Evolutionary conservation across 768 basidiomycete species (phyloP), one percentile per base, ranked within the genome.

Genomic region (Auricularia heimuer): DNA sequence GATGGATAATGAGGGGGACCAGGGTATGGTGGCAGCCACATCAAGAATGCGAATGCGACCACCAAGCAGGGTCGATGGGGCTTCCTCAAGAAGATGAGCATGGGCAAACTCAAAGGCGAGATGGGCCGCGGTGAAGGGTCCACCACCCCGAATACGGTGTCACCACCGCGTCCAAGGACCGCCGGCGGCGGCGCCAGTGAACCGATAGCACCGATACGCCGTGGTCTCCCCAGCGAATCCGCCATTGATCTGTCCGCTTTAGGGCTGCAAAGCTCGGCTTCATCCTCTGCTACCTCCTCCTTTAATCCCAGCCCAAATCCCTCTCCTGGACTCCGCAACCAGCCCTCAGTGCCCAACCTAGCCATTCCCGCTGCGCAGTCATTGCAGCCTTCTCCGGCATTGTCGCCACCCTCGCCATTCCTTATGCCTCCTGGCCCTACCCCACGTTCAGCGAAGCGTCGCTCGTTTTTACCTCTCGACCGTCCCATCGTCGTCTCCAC

Each of bases 61-160:
- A 68, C 87, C 69, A 88, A 90, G 74, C 77, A 78, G 45, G 86
- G 87, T 63, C 87, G 91, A 64, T 96, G 95, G 94, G 94, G 94
- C 3, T 96, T 98, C 78, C 78, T 98, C 66, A 93, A 94, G 78
- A 98, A 98, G 78, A 97, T 98, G 94, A 96, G 94, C 4, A 96
- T 95, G 92, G 89, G 93, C 14, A 92, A 90, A 75, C 88, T 96
- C 78, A 85, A 85, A 70, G 68, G 77, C n/a, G 90, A 92, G 60
- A 75, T 81, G 16, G 81, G 85, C 1, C 54, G 44, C 44, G 10
- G 11, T 10, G 44, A 45, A 18, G 18, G 11, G 54, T 56, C 29
- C 8, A 11, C 54, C 14, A 33, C 34, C 24, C 56, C 56, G 11
- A 34, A 14, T 14, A 14, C 56, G 29, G 14, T 60, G 56, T 60